Percentiles rank a stretch among this genome's conserved stretches.
These are phyloP conservation scores for Falciphora oryzae DNA, from an alignment of 2,329 filamentous ascomycete genomes.

Conservation along the genomic window DNA sequence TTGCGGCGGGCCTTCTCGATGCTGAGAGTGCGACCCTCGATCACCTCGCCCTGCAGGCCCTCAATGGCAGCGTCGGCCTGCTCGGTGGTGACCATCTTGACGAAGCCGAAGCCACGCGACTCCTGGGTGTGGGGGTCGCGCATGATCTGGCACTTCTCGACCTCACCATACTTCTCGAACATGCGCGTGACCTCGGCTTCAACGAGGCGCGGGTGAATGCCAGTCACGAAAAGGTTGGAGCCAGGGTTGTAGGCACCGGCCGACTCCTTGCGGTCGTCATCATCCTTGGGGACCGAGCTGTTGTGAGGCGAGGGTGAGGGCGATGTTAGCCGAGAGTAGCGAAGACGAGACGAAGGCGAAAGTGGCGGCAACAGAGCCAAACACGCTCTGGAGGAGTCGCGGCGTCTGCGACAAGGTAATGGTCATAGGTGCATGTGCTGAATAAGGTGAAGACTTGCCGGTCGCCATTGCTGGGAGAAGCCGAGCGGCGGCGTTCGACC, in stretches of 20 bases:
- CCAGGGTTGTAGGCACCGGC: constrained; percentile 77
- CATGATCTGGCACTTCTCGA: constrained; percentile 99
- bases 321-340: constrained; percentile 22
- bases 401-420: neutral
- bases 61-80: constrained; percentile 97
- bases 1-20: constrained; percentile 98
- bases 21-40: constrained; percentile 92
- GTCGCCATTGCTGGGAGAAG: constrained; percentile 51
- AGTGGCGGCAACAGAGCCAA: neutral
- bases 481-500: constrained; percentile 56
- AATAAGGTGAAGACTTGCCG: constrained; percentile 31
- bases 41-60: constrained; percentile 87
- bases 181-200: constrained; percentile 90
- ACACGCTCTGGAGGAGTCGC: neutral
- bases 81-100: constrained; percentile 95
- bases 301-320: constrained; percentile 22
- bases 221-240: constrained; percentile 97
- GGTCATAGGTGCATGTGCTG: constrained; percentile 11
- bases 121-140: constrained; percentile 97
- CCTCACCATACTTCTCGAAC: constrained; percentile 97
- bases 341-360: neutral
- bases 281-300: constrained; percentile 48
- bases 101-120: constrained; percentile 97
- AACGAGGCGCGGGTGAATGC: constrained; percentile 86
- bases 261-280: constrained; percentile 26